Evolutionary conservation across 2,329 filamentous ascomycete species (phyloP), one percentile per base, ranked within the genome.

Genomic region (Colletotrichum spaethianum): DNA sequence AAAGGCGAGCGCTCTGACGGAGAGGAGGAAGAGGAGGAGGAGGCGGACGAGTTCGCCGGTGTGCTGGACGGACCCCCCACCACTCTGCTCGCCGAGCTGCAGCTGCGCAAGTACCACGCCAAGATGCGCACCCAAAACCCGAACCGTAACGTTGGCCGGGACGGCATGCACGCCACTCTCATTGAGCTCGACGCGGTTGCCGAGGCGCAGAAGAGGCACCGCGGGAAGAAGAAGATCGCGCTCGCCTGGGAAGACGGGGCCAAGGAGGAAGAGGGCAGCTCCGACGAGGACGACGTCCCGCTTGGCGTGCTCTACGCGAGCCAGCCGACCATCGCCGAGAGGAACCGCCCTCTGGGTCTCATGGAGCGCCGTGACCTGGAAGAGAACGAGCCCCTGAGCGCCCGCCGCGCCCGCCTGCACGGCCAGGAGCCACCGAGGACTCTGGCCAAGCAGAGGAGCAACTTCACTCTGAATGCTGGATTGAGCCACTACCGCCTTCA

Each of bases 121-220:
- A 95, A 94, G 81, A 87, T 92, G 73, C 91, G 96, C 44, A 96
- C 92, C 38, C 89, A 91, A 28, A 93, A 93, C 18, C 87, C 92
- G 28, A 86, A 89, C 40, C 90, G 82, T 83, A 2, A 86, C 86
- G 31, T 62, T 8, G 44, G 59, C 75, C 92, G 93, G 26, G 91
- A 93, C 66, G 95, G 94, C n/a, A 92, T 97, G 88, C 94, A 96
- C 75, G 94, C 94, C 18, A 99, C 96, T 0, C 87, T 99, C 4
- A 86, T 99, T 1, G 91, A 99, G 79, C 89, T 98, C 75, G 96
- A 99, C 78, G 93, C 94, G 0, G 94, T 98, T 36, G 94, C 94
- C 28, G 93, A 98, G 81, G 89, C 95, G 31, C 93, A 98, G 80
- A 92, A 92, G 76, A 91, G 92, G 75, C 88, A 93, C 36, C 90